Evolutionary conservation across 495 filamentous ascomycete genomes (phyloP), one percentile per base, ranked within the genome.

Genomic region (Tuber borchii): DNA sequence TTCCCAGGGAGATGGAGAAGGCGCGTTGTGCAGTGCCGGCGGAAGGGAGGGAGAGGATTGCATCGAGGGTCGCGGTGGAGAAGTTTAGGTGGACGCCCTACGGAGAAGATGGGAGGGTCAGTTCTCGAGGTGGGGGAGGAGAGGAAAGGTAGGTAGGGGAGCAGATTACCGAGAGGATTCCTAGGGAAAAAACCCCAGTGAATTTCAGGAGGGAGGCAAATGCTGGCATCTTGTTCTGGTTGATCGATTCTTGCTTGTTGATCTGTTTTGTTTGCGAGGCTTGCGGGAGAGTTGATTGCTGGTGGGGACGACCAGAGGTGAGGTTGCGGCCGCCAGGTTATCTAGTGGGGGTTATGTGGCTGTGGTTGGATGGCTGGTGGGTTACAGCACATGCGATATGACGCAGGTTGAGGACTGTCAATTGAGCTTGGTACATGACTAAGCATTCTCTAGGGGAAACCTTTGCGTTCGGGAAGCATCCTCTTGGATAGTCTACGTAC

Each of bases 121-220:
- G 68, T 61, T 61, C 31, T 17, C 71, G 61, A 70, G 44, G 34
- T 37, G 39, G 61, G 56, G 40, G 70, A 48, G 40, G 70, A 48
- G 20, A 12, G 69, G 46, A 71, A 72, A 70, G 68, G 45, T 46
- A 40, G 48, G 46, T 46, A 40, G 48, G 46, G 74, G 73, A 65
- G 39, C 45, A 26, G 83, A 86, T 75, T 88, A 93, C 91, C 14
- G 91, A 92, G 73, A 93, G 84, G 10, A 93, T 86, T 44, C 91
- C 91, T 14, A 93, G 86, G 56, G 87, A 89, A 73, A 92, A 85
- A 20, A 90, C 91, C 75, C 91, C 91, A 31, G 91, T 86, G 84
- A 93, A 92, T 82, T 93, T 93, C 3, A 83, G 81, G 39, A 79
- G 74, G 40, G 78, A 56, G 44, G 76, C 22, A 22, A 82, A 68